Base-by-base conservation (phyloP, 2,329 filamentous ascomycete genomes). In the Cercospora nicotianae region DNA sequence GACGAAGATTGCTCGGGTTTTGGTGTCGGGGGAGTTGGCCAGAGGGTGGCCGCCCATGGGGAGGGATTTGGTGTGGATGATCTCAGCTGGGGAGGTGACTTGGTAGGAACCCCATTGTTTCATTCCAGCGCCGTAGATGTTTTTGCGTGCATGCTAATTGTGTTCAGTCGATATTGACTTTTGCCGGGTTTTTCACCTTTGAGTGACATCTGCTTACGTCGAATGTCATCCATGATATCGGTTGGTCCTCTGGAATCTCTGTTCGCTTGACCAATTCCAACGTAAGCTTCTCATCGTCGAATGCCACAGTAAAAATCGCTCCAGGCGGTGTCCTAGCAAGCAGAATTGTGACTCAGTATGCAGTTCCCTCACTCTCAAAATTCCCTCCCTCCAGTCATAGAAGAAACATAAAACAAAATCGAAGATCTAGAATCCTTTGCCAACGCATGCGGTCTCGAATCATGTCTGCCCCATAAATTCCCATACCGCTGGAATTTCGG, bases 201-300 rank as follows among this genome's bases (percentile, higher is more conserved):
- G 36, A 9, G 16, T 48, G 13, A 7, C 12, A 10, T 16, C 16
- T 16, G 45, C 90, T 81, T 83, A 93, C 91, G 79, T 92, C 90
- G 76, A 96, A 94, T 16, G 92, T 90, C 91, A 96, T 94, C 93
- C 93, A 96, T 68, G 92, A 96, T 72, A 96, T 95, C 7, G 93
- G 91, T 80, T 96, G 92, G 71, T 94, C 91, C 63, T 91, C 81
- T 4, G 92, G 90, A 66, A 96, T 95, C 67, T 89, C 87, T 1
- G 92, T 95, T 74, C 90, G 89, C 82, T 94, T 93, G 76, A 96
- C 82, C 75, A 95, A 81, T 72, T 90, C 86, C 69, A 96, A 81
- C 6, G 89, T 90, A 72, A 93, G 82, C 45, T 87, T 88, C 80
- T 94, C 91, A 73, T 94, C 92, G 81, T 96, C 91, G 77, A 96